A percentile compares a stretch with the other conserved stretches of the same genome.
These are phyloP conservation scores for Lotus japonicus DNA, from an alignment of 306 rosid genomes.

Conservation along the genomic window DNA sequence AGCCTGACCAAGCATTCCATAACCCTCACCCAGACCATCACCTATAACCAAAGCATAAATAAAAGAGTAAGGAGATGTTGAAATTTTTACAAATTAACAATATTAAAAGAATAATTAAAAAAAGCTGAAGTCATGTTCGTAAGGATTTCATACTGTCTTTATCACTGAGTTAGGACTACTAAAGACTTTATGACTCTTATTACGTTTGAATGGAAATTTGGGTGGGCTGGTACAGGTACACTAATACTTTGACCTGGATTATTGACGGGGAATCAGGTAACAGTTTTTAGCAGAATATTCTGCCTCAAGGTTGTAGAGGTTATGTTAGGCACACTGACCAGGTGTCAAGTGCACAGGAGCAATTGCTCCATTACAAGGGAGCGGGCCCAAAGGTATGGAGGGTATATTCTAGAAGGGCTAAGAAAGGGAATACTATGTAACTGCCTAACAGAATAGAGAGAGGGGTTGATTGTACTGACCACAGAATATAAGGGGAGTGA, in stretches of 20 bases:
- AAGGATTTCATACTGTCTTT: neutral
- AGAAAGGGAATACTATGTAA: too few relatives aligned
- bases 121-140: neutral
- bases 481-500: too few relatives aligned
- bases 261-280: neutral
- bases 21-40: constrained; percentile 95
- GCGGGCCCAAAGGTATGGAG: too few relatives aligned
- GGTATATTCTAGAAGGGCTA: too few relatives aligned
- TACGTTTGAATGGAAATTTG: neutral
- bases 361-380: too few relatives aligned
- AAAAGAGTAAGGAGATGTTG: neutral
- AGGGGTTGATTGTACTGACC: too few relatives aligned
- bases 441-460: too few relatives aligned
- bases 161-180: neutral
- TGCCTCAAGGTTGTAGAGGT: neutral
- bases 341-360: too few relatives aligned
- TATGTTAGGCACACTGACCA: too few relatives aligned
- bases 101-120: neutral
- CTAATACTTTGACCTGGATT: neutral
- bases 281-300: neutral
- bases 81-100: neutral
- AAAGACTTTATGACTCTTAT: neutral
- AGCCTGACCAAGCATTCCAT: constrained; percentile 99
- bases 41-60: constrained; percentile 43
- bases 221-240: neutral